These are phyloP conservation scores for Fusarium sp. DNA, from an alignment of 2,329 filamentous ascomycete genomes.

Conservation along the genomic window DNA sequence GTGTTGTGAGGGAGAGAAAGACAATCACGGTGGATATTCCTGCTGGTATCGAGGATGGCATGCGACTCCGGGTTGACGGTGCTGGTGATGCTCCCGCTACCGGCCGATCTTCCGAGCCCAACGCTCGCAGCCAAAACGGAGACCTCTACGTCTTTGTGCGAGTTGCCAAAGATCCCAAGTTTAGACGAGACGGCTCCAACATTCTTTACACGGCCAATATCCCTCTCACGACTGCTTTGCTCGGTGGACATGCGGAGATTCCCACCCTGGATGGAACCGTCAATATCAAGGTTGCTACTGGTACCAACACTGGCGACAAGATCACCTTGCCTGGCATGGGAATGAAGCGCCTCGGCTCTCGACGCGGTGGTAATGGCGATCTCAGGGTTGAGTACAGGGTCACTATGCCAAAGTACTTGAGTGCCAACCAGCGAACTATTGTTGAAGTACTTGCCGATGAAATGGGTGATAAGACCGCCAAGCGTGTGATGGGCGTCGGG, in stretches of 20 bases:
- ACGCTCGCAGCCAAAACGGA: slow-evolving; percentile 77
- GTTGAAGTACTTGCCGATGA: slow-evolving; percentile 97
- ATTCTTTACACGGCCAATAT: slow-evolving; percentile 93
- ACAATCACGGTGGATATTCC: slow-evolving; percentile 92
- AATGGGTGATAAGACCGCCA: slow-evolving; percentile 92
- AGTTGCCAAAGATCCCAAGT: slow-evolving; percentile 90
- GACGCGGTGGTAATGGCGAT: slow-evolving; percentile 80
- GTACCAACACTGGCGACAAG: slow-evolving; percentile 92
- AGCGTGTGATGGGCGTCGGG: slow-evolving; percentile 87
- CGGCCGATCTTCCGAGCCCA: slow-evolving; percentile 74
- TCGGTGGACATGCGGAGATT: slow-evolving; percentile 90
- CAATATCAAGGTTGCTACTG: slow-evolving; percentile 90
- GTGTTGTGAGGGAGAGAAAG: slow-evolving; percentile 85
- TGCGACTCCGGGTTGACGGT: slow-evolving; percentile 86
- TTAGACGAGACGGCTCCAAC: slow-evolving; percentile 88
- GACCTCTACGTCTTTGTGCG: slow-evolving; percentile 93
- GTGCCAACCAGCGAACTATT: slow-evolving; percentile 90
- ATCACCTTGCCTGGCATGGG: slow-evolving; percentile 91
- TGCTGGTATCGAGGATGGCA: slow-evolving; percentile 94
- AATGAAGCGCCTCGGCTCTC: slow-evolving; percentile 85
- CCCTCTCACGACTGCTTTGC: slow-evolving; percentile 90
- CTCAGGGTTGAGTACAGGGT: slow-evolving; percentile 95
- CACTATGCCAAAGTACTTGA: slow-evolving; percentile 93
- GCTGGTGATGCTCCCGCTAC: slow-evolving; percentile 90
- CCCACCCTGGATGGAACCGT: slow-evolving; percentile 93